A percentile compares a stretch with the other conserved stretches of the same genome.
These are phyloP conservation scores for Phoenix dactylifera DNA, from an alignment of 176 grass and related monocot species.

Conservation along the genomic window DNA sequence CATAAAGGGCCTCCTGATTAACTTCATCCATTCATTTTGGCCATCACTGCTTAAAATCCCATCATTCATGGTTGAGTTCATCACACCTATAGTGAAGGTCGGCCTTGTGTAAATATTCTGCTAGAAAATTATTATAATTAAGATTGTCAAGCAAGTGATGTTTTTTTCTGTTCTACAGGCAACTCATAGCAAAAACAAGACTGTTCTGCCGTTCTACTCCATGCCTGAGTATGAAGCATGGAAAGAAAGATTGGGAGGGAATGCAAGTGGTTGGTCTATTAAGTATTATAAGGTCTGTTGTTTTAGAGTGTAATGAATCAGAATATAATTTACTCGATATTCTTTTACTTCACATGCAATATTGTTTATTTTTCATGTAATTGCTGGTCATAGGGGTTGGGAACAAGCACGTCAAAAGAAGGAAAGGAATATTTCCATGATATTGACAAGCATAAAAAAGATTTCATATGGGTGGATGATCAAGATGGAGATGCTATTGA, in stretches of 20 bases:
- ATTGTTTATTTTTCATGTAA: background rate
- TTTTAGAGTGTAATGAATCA: background rate
- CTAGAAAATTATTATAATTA: background rate
- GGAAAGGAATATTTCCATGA: slow-evolving; percentile 52
- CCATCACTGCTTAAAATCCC: slow-evolving; percentile 77
- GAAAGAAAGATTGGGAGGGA: slow-evolving; percentile 48
- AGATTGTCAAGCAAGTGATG: background rate
- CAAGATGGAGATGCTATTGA: slow-evolving; percentile 62
- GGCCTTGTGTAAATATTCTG: background rate
- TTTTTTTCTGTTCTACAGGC: slow-evolving; percentile 31
- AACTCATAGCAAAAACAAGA: slow-evolving; percentile 30
- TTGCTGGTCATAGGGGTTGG: slow-evolving; percentile 47
- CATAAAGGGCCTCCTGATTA: slow-evolving; percentile 83
- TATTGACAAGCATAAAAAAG: slow-evolving; percentile 48
- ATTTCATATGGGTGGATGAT: slow-evolving; percentile 53
- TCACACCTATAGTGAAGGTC: slow-evolving; percentile 89
- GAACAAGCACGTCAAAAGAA: slow-evolving; percentile 71
- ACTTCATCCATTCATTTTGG: slow-evolving; percentile 83
- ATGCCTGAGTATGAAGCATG: slow-evolving; percentile 86
- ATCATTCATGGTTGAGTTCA: slow-evolving; percentile 81
- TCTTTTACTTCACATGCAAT: too few relatives aligned
- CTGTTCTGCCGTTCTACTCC: slow-evolving; percentile 49
- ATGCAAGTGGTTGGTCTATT: slow-evolving; percentile 52
- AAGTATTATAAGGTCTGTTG: slow-evolving; percentile 82
- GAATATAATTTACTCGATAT: too few relatives aligned